Evolutionary conservation across 2,329 filamentous ascomycete genomes (phyloP), one percentile per base, ranked within the genome.

Genomic region (Phialophora verrucosa): DNA sequence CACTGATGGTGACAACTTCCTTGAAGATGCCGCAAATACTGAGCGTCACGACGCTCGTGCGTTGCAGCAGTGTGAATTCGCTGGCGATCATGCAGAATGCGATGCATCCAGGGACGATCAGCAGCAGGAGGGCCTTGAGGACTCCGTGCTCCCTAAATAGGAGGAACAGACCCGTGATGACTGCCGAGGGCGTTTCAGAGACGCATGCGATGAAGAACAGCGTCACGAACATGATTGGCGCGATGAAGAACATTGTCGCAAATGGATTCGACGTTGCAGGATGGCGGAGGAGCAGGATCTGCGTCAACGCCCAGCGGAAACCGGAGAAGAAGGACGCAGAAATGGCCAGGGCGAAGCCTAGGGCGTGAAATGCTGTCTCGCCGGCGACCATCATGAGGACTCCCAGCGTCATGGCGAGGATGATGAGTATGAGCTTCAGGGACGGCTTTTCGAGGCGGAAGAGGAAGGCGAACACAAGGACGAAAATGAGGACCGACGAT

Each of bases 1-100:
- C 93, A 49, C 88, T 90, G 74, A 99, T 98, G 14, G 95, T 99
- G 63, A 99, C 89, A 49, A 98, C 95, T 81, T 99, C 95, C 78
- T 99, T 99, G 84, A 99, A 98, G 69, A 99, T 98, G 68, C 95
- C 95, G 69, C 93, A 96, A 73, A 99, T 97, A 59, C 91, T 96
- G 54, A 99, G 85, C 0, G 95, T 98, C 59, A 99, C 95, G 61
- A 99, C 95, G 1, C 91, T 96, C 0, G 94, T 98, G 56, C 95
- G 91, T 82, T 97, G 91, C 71, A 99, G 86, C 68, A 99, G 86
- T 61, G 95, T 94, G 77, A 98, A 99, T 79, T 99, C 95, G 62
- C 92, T 93, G 0, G 93, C 88, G 20, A 96, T 98, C 95, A 99
- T 99, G 69, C 93, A 86, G 77, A 99, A 99, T 1, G 95, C 95